Evolutionary conservation across 1,139 yeast species (phyloP).

Genomic region (Candida glucosophila): DNA sequence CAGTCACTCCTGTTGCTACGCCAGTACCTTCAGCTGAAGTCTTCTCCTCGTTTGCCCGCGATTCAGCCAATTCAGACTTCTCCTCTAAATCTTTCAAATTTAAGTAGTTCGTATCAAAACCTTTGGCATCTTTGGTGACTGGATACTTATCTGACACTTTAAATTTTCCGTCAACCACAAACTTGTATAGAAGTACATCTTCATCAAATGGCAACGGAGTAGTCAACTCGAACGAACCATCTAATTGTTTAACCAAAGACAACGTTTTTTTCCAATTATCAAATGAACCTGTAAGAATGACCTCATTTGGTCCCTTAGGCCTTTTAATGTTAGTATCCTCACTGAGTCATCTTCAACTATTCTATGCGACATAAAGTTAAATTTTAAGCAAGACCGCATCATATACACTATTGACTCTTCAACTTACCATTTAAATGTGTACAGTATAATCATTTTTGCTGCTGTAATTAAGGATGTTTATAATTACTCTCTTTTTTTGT

Average conservation of each 20-base stretch:
- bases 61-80: no score
- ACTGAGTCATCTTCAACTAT: no score
- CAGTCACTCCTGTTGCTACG: constrained; percentile 53
- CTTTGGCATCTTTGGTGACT: constrained; percentile 38
- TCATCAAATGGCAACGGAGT: constrained; percentile 41
- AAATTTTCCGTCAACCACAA: constrained; percentile 74
- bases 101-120: constrained; percentile 56
- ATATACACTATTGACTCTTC: background rate
- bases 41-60: no score
- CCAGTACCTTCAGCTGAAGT: constrained; percentile 8
- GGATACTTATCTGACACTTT: constrained; percentile 36
- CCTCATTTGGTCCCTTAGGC: constrained; percentile 72
- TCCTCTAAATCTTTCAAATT: constrained; percentile 33
- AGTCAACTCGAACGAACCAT: constrained; percentile 52
- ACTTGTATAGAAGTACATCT: constrained; percentile 53
- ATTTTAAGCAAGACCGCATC: no score
- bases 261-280: constrained; percentile 63
- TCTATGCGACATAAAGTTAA: no score
- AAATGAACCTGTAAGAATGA: constrained; percentile 68
- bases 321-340: constrained; percentile 22
- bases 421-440: constrained; percentile 24
- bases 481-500: no score
- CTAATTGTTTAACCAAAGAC: constrained; percentile 49
- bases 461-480: no score
- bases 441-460: constrained; percentile 20